Conservation (phyloP, 106 monocot genomes). For the Acorus gramineus region DNA sequence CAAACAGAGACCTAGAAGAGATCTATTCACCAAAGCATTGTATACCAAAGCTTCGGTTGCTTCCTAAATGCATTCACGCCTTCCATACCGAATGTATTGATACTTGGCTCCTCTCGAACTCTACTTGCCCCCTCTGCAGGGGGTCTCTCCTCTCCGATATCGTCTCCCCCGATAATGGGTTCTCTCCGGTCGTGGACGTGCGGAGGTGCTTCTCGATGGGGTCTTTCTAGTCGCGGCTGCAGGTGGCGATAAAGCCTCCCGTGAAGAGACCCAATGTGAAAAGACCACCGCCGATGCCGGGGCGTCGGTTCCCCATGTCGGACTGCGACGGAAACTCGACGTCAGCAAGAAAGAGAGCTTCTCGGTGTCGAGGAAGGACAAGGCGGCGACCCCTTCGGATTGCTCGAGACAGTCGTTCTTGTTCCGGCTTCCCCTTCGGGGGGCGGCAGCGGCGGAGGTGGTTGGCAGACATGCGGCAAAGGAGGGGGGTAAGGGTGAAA, state of each 20-base stretch:
- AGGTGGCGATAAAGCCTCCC: conserved; percentile 49
- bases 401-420: no score
- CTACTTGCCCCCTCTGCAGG: conserved; percentile 77
- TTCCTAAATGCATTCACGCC: conserved; percentile 79
- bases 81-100: conserved; percentile 83
- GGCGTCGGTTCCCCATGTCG: no score
- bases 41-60: conserved; percentile 57
- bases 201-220: conserved; percentile 82
- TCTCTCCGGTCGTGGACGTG: conserved; percentile 36
- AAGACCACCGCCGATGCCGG: no score
- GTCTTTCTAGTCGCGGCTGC: conserved; percentile 43
- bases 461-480: no score
- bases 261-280: conserved; percentile 31
- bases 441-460: no score
- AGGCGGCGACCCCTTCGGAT: no score
- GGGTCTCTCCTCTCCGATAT: conserved; percentile 16
- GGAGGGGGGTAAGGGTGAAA: no score
- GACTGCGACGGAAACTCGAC: no score
- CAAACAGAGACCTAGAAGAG: conserved; percentile 31
- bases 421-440: no score
- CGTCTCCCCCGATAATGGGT: conserved; percentile 21
- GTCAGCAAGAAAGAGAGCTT: no score
- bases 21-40: conserved; percentile 55
- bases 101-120: conserved; percentile 78
- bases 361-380: no score